Percentiles rank a stretch among this genome's conserved stretches.
These are phyloP conservation scores for Cryptococcus sp. DNA, from an alignment of 1,284 basidiomycete species.

Conservation along the genomic window DNA sequence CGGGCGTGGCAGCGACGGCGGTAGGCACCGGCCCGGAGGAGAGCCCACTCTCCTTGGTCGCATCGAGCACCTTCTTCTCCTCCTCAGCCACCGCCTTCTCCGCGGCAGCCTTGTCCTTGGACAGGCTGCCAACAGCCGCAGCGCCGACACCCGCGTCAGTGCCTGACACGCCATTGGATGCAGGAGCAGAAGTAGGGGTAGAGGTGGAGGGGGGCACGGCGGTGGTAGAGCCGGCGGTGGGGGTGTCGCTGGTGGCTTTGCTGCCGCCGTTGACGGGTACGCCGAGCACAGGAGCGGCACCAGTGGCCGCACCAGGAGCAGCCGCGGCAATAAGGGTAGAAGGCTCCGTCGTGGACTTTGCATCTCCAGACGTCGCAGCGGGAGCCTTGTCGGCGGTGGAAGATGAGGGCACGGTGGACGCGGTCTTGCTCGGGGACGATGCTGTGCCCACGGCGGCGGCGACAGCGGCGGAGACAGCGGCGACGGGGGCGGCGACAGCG, in stretches of 20 bases:
- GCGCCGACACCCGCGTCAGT: slow-evolving; percentile 4
- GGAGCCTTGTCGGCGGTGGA: slow-evolving; percentile 4
- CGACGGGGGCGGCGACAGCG: neutral
- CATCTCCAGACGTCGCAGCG: slow-evolving; percentile 1
- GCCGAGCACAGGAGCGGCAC: neutral
- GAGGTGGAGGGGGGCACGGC: slow-evolving; percentile 5
- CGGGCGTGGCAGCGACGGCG: slow-evolving; percentile 2
- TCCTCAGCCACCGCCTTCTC: neutral
- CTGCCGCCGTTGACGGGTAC: neutral
- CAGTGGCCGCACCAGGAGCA: slow-evolving; percentile 18
- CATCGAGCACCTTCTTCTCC: neutral
- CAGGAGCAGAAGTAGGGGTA: neutral
- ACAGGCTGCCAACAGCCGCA: neutral
- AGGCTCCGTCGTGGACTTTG: slow-evolving; percentile 18
- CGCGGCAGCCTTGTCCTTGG: neutral
- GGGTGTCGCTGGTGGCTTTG: neutral
- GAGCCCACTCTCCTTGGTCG: neutral
- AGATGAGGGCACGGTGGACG: slow-evolving; percentile 6
- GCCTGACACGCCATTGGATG: neutral
- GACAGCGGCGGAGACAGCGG: neutral
- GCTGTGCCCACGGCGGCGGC: neutral
- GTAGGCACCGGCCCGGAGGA: slow-evolving; percentile 1
- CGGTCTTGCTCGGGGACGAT: neutral
- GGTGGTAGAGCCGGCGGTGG: neutral
- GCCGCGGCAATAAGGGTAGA: slow-evolving; percentile 25